Conservation (phyloP, 768 basidiomycete species). For the Cubamyces sp. region DNA sequence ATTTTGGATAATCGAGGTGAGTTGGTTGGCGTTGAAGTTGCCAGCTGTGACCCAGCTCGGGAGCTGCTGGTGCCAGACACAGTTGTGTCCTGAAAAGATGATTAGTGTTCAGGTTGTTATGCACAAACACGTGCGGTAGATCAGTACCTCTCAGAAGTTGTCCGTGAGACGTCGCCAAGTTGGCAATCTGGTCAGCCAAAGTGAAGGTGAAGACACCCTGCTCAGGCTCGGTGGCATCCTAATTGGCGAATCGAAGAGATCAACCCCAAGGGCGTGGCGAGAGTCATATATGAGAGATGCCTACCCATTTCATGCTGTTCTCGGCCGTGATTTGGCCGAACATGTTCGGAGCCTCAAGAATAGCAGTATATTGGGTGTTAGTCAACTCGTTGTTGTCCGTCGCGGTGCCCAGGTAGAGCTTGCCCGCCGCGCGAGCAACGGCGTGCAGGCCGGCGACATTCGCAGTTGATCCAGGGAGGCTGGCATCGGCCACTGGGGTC, state of each 20-base stretch:
- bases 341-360: conserved; percentile 40
- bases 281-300: not conserved
- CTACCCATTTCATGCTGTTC: conserved; percentile 51
- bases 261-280: not conserved
- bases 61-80: conserved; percentile 55
- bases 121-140: not conserved
- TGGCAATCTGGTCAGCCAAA: conserved; percentile 48
- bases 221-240: conserved; percentile 58
- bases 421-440: conserved; percentile 43
- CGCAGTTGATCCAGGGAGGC: conserved; percentile 16
- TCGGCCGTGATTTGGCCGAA: conserved; percentile 50
- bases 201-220: conserved; percentile 52
- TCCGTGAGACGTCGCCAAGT: conserved; percentile 47
- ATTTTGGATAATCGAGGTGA: conserved; percentile 49
- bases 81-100: conserved; percentile 37
- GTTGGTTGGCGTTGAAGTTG: conserved; percentile 45
- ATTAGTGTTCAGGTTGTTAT: not conserved
- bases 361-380: conserved; percentile 41
- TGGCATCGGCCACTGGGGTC: conserved; percentile 13
- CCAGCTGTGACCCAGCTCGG: conserved; percentile 52
- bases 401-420: conserved; percentile 52
- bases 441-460: conserved; percentile 36
- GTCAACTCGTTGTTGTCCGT: conserved; percentile 50
- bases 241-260: not conserved
- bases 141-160: conserved; percentile 49